Evolutionary conservation across 768 basidiomycete genomes (phyloP).

Genomic region (Boletus subcaerulescens): DNA sequence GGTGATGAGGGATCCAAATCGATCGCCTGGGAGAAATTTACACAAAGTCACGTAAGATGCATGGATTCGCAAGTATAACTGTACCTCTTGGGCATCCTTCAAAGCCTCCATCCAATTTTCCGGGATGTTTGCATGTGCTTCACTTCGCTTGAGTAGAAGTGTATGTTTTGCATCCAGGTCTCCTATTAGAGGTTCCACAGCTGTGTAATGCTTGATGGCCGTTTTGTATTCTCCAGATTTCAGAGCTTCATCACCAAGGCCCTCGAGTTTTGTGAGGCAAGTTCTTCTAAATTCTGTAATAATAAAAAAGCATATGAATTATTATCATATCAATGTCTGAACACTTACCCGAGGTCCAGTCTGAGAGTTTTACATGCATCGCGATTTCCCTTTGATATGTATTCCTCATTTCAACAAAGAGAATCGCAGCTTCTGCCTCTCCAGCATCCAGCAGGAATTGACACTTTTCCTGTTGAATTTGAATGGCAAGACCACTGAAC

Average conservation of each 20-base stretch:
- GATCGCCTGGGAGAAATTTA: conserved; percentile 9
- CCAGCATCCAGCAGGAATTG: conserved; percentile 2
- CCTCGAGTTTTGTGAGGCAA: conserved; percentile 9
- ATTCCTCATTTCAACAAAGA: conserved; percentile 6
- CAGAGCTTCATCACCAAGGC: conserved; percentile 7
- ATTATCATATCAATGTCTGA: not conserved
- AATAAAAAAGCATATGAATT: not conserved
- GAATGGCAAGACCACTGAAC: conserved; percentile 15
- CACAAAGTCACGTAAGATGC: not conserved
- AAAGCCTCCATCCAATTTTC: conserved; percentile 3
- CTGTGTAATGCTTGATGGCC: conserved; percentile 18
- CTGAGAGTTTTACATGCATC: conserved; percentile 12
- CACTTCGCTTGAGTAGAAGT: conserved; percentile 14
- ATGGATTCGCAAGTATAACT: not conserved
- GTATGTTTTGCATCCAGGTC: not conserved
- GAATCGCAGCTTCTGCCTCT: not conserved
- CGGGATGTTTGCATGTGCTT: not conserved
- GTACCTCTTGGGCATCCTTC: conserved; percentile 17
- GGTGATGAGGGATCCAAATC: conserved; percentile 9
- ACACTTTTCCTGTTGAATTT: conserved; percentile 16
- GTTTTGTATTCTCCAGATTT: not conserved
- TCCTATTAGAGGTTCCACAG: conserved; percentile 6
- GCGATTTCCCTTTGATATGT: conserved; percentile 11
- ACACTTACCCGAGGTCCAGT: conserved; percentile 12
- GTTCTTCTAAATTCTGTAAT: conserved; percentile 5